Base-by-base conservation (phyloP, 164 flowering plant species). In the Magnolia changhungtana region DNA sequence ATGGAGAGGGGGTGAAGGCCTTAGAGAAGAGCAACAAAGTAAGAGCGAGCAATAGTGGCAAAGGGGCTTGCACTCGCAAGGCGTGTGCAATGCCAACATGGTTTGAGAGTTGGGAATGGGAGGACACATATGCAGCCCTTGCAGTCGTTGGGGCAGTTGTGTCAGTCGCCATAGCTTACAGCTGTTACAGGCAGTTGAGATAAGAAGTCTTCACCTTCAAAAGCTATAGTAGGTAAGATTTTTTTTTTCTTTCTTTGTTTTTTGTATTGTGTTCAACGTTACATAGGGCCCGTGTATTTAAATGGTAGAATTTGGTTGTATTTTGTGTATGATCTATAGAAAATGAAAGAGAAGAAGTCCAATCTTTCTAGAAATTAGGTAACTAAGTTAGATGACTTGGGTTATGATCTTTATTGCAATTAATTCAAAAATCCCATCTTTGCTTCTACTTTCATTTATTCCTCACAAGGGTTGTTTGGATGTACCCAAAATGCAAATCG, bases 61-160 rank as follows among this genome's bases (percentile, higher is more conserved):
- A 81, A 67, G 85, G 81, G 69, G 75, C 69, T 63, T 50, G 81
- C 31, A 50, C 85, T 16, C 87, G 90, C 52, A 92, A 81, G 82
- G 85, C 84, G 5, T 87, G 90, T 78, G 75, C 87, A 0, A 84
- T 82, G 86, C 94, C 95, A 20, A 87, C 97, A 5, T 96, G 96
- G 97, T 78, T 86, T 20, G 97, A 92, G 85, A 87, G 82, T 79
- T 96, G 98, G 99, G 98, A 96, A 72, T 84, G 88, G 7, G 99
- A 96, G 76, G 99, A 96, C 81, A 92, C 97, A 37, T 92, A 89
- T 78, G 96, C 98, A 21, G 89, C 90, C 67, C 84, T 94, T 68
- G 91, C 98, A 50, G 97, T 92, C 70, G 83, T 86, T 4, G 88
- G 85, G 78, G 99, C 98, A 76, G 87, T 84, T 11, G 84, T 80